Conservation (phyloP, 768 basidiomycete genomes). For the Suillus occidentalis region DNA sequence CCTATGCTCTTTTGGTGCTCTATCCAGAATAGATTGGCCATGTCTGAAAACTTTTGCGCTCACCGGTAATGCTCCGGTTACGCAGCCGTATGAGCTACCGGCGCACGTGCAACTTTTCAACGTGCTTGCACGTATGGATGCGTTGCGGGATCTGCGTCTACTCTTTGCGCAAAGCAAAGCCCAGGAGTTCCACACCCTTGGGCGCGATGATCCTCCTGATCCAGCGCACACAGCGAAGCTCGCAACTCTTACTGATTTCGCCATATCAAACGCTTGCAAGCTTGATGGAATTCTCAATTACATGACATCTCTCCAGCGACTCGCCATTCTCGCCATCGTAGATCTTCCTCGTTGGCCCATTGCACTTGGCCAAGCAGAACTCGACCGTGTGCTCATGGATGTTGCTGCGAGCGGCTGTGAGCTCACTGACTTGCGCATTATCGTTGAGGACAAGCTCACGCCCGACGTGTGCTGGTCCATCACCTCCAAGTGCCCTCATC, state of each 20-base stretch:
- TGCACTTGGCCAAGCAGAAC: constrained; percentile 33
- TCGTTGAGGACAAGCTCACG: constrained; percentile 37
- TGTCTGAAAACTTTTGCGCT: constrained; percentile 28
- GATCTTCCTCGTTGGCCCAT: constrained; percentile 39
- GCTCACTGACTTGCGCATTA: constrained; percentile 34
- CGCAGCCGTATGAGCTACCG: constrained; percentile 6
- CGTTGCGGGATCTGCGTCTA: constrained; percentile 30
- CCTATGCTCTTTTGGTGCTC: constrained; percentile 25
- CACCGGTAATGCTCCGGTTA: constrained; percentile 31
- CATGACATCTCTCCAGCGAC: constrained; percentile 27
- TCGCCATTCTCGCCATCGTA: constrained; percentile 34
- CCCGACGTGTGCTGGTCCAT: constrained; percentile 31
- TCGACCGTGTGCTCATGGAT: constrained; percentile 30
- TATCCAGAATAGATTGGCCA: constrained; percentile 33
- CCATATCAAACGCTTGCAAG: constrained; percentile 35
- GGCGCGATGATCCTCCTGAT: constrained; percentile 18
- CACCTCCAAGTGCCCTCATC: constrained; percentile 29
- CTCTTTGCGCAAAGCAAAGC: constrained; percentile 31
- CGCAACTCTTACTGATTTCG: constrained; percentile 35
- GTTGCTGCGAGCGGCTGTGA: constrained; percentile 32
- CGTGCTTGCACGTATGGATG: constrained; percentile 31
- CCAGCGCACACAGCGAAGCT: constrained; percentile 27
- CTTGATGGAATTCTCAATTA: constrained; percentile 31
- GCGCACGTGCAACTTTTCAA: constrained; percentile 29
- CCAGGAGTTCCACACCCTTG: constrained; percentile 29